Evolutionary conservation across 306 rosid species (phyloP), one percentile per base, ranked within the genome.

Genomic region (Lathyrus sativus): DNA sequence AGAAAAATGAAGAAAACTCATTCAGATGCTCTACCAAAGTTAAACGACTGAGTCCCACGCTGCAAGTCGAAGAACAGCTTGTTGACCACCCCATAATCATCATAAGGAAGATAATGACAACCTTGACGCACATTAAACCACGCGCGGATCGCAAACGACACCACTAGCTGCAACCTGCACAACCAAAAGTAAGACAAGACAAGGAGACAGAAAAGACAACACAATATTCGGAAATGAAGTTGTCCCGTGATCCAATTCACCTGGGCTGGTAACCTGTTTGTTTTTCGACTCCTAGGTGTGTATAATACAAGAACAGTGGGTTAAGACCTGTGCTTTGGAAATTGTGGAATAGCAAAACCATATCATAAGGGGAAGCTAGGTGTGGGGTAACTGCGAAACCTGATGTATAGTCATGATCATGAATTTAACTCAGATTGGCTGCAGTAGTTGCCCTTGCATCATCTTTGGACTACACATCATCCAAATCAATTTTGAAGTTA

Each of bases 151-250:
- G n/a, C n/a, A n/a, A n/a, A n/a, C n/a, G n/a, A n/a, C n/a, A n/a
- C n/a, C n/a, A n/a, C n/a, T n/a, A n/a, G n/a, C n/a, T n/a, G n/a
- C n/a, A n/a, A n/a, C n/a, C n/a, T n/a, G n/a, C n/a, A n/a, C n/a
- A n/a, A n/a, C n/a, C n/a, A n/a, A n/a, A n/a, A n/a, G n/a, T n/a
- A 31, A 65, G 63, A 58, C 19, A 79, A 75, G 73, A 19, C 33
- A 39, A 75, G 60, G 74, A 78, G 35, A 57, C 19, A 5, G 67
- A 42, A 6, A 14, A 72, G 74, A 72, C 37, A 65, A 66, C 9
- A 9, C 60, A 70, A 44, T 56, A 54, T 67, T 70, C 50, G 9
- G 17, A 44, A 42, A 69, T 68, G 53, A 42, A 46, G 58, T 44
- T 28, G 65, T 67, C 44, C 18, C 14, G 11, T 58, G 46, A 69